Percentiles rank a stretch among this genome's conserved stretches.
phyloP scores from a whole-genome alignment of 139 green algal species.

The Monoraphidium neglectum region DNA sequence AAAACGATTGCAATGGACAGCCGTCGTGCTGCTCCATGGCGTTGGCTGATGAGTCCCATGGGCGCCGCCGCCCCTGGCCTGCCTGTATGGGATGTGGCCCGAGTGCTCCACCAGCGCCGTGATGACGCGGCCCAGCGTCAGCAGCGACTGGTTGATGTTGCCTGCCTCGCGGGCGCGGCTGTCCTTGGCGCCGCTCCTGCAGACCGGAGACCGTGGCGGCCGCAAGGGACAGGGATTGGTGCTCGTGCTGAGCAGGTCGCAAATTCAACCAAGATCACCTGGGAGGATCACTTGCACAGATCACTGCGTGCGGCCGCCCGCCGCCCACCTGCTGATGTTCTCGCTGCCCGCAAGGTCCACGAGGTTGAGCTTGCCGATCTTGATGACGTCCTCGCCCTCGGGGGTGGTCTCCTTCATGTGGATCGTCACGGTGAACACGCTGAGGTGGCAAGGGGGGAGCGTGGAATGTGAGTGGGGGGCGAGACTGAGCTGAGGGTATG shows the following conservation, averaged over 20 bases:
- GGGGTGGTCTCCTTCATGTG: constrained; percentile 88
- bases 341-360: constrained; percentile 97
- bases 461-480: too few species aligned
- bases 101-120: constrained; percentile 88
- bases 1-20: too few species aligned
- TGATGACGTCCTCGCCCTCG: constrained; percentile 97
- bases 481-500: too few species aligned
- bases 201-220: too few species aligned
- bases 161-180: constrained; percentile 89
- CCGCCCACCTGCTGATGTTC: constrained; percentile 85
- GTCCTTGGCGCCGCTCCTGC: constrained; percentile 86
- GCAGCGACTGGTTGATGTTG: constrained; percentile 95
- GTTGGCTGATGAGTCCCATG: too few species aligned
- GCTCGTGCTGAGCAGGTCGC: too few species aligned
- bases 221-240: too few species aligned
- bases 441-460: constrained; percentile 85
- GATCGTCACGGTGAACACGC: constrained; percentile 81
- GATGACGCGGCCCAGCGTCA: constrained; percentile 97
- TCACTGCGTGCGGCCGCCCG: background rate
- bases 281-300: too few species aligned
- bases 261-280: too few species aligned
- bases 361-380: constrained; percentile 98
- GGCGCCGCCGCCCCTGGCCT: too few species aligned
- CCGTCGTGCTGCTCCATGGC: too few species aligned
- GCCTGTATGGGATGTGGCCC: constrained; percentile 70